These are phyloP conservation scores for Plectosphaerella sp. DNA, from an alignment of 2,329 filamentous ascomycete genomes.

Conservation along the genomic window DNA sequence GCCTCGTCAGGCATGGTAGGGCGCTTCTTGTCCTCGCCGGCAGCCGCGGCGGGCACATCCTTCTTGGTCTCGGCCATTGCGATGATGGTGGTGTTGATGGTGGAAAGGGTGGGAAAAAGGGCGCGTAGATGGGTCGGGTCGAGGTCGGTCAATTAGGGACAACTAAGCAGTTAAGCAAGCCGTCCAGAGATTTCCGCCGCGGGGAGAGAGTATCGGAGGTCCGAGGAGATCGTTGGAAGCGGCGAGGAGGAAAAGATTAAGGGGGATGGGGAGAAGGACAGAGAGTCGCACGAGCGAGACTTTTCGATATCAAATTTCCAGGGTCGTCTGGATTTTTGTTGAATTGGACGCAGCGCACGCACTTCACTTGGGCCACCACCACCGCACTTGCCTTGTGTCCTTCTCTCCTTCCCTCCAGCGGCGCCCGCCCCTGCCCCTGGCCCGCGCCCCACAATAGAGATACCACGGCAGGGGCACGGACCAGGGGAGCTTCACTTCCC, in stretches of 20 bases:
- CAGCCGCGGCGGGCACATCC: conserved; percentile 37
- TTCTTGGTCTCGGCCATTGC: conserved; percentile 46
- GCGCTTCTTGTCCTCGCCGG: conserved; percentile 47
- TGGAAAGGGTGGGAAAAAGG: conserved; percentile 8
- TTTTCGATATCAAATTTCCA: conserved; percentile 2
- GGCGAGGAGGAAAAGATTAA: conserved; percentile 3
- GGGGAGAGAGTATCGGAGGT: background rate
- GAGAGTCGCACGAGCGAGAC: background rate
- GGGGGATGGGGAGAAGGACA: conserved; percentile 1
- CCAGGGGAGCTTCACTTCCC: too few species aligned
- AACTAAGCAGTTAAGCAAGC: conserved; percentile 5
- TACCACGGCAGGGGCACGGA: too few species aligned
- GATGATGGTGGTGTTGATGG: conserved; percentile 3
- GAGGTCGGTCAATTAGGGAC: conserved; percentile 5
- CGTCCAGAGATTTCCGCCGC: background rate
- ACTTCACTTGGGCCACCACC: background rate
- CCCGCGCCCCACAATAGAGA: too few species aligned
- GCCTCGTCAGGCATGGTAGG: conserved; percentile 87
- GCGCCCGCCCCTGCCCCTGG: background rate
- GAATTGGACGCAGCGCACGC: background rate
- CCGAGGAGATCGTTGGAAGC: conserved; percentile 8
- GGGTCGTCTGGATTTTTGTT: conserved; percentile 1
- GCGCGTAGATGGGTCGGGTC: conserved; percentile 3
- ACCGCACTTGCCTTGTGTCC: background rate
- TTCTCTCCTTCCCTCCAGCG: background rate